phyloP scores from a whole-genome alignment of 2,329 filamentous ascomycete species.

The Cercospora sp. region DNA sequence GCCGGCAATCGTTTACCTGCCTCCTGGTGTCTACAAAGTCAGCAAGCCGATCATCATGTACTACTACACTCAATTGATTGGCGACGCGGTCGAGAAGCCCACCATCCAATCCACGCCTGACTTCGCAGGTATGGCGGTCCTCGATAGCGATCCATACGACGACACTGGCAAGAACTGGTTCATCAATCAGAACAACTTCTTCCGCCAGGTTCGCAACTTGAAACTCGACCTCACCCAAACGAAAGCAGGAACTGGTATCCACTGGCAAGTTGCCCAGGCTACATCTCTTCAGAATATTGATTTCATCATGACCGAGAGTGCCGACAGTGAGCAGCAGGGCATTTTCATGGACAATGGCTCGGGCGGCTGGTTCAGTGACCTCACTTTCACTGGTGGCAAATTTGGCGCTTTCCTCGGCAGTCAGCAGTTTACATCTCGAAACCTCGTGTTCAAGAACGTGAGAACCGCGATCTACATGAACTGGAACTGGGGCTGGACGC shows the following conservation, averaged over 20 bases:
- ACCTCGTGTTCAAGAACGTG: slow-evolving; percentile 53
- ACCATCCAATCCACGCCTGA: slow-evolving; percentile 55
- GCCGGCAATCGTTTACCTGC: slow-evolving; percentile 89
- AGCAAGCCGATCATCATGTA: slow-evolving; percentile 76
- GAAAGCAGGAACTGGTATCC: slow-evolving; percentile 45
- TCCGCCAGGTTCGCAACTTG: slow-evolving; percentile 57
- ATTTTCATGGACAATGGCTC: slow-evolving; percentile 41
- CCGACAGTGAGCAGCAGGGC: slow-evolving; percentile 48
- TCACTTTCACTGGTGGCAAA: slow-evolving; percentile 61
- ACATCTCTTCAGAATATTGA: slow-evolving; percentile 63
- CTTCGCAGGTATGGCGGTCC: slow-evolving; percentile 83
- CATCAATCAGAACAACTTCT: slow-evolving; percentile 58
- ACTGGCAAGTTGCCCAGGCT: slow-evolving; percentile 58
- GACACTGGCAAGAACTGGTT: slow-evolving; percentile 53
- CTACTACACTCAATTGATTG: slow-evolving; percentile 92
- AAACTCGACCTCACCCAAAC: slow-evolving; percentile 50
- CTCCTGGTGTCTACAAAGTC: slow-evolving; percentile 80
- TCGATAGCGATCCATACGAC: slow-evolving; percentile 85
- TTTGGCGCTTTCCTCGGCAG: slow-evolving; percentile 62
- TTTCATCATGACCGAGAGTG: slow-evolving; percentile 54
- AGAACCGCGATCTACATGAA: slow-evolving; percentile 55
- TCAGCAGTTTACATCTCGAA: slow-evolving; percentile 61
- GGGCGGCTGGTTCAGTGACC: slow-evolving; percentile 55
- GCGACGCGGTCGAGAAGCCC: slow-evolving; percentile 70
- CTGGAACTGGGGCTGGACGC: slow-evolving; percentile 57